A percentile compares a stretch with the other conserved stretches of the same genome.
These are phyloP conservation scores for Pinus taeda DNA, from an alignment of 75 land plant genomes.

Conservation along the genomic window DNA sequence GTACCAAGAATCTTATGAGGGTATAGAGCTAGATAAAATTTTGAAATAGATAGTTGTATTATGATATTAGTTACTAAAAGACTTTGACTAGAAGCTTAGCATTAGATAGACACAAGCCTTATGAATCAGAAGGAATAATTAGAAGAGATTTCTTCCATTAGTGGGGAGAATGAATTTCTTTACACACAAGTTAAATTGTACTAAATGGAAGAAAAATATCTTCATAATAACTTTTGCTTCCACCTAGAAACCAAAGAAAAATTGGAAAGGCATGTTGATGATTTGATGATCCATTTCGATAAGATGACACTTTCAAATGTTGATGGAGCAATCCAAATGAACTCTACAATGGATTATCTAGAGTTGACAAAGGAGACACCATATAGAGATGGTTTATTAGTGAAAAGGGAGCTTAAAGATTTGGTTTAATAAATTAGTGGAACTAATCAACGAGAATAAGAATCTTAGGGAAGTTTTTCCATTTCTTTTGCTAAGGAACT, in stretches of 20 bases:
- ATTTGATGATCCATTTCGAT: slow-evolving; percentile 36
- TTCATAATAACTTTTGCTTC: slow-evolving; percentile 30
- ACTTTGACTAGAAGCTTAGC: slow-evolving; percentile 80
- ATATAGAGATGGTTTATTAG: slow-evolving; percentile 13
- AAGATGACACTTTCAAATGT: not conserved
- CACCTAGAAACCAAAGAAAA: not conserved
- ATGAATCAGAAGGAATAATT: slow-evolving; percentile 18
- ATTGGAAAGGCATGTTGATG: slow-evolving; percentile 43
- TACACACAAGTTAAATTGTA: slow-evolving; percentile 56
- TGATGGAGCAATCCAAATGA: not conserved
- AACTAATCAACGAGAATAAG: slow-evolving; percentile 66
- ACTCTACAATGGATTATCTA: not conserved
- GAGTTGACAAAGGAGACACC: not conserved
- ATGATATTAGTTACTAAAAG: slow-evolving; percentile 72
- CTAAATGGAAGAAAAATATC: slow-evolving; percentile 41
- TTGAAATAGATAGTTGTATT: slow-evolving; percentile 54
- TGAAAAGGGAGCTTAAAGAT: slow-evolving; percentile 58
- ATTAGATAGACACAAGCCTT: slow-evolving; percentile 37
- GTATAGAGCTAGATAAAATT: slow-evolving; percentile 76
- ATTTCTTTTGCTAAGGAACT: slow-evolving; percentile 46
- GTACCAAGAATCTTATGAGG: slow-evolving; percentile 72
- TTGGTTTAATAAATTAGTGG: slow-evolving; percentile 68
- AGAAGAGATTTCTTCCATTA: slow-evolving; percentile 24
- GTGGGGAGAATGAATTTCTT: slow-evolving; percentile 58
- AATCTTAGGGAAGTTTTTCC: slow-evolving; percentile 60